Conservation (phyloP, 2,329 filamentous ascomycete species). For the Sporothrix schenckii region DNA sequence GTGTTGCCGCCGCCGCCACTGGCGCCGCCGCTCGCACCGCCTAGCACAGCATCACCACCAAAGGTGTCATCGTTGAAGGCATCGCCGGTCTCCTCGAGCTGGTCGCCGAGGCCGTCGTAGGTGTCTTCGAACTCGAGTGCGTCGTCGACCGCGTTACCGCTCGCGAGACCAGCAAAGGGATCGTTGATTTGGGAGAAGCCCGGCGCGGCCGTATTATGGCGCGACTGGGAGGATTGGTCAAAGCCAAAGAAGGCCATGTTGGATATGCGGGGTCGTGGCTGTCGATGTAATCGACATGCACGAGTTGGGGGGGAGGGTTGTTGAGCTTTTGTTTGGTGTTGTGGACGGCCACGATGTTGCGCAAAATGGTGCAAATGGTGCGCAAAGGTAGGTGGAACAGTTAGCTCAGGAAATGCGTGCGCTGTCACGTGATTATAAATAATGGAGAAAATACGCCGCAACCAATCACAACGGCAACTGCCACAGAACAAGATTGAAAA, state of each 20-base stretch:
- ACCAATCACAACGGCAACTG: no score
- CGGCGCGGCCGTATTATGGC: slow-evolving; percentile 68
- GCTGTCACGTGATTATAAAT: not conserved
- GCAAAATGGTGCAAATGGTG: slow-evolving; percentile 13
- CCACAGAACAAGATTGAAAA: no score
- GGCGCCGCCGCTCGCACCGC: not conserved
- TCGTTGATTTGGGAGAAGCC: slow-evolving; percentile 84
- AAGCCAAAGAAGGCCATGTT: slow-evolving; percentile 93
- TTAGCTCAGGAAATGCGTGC: not conserved
- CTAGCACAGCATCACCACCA: slow-evolving; percentile 54
- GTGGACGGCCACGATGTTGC: slow-evolving; percentile 7
- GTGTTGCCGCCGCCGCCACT: slow-evolving; percentile 29
- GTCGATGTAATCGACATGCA: slow-evolving; percentile 23
- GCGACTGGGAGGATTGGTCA: slow-evolving; percentile 55
- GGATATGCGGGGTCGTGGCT: not conserved
- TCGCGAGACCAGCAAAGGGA: slow-evolving; percentile 82
- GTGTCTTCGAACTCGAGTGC: slow-evolving; percentile 88
- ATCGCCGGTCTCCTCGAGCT: slow-evolving; percentile 89
- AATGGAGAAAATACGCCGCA: not conserved
- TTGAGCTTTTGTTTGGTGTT: not conserved
- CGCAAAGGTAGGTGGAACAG: not conserved
- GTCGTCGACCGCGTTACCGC: slow-evolving; percentile 63
- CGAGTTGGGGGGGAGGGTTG: not conserved
- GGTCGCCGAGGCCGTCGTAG: slow-evolving; percentile 90
- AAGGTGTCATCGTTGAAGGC: slow-evolving; percentile 98